Evolutionary conservation across 2,329 filamentous ascomycete genomes (phyloP).

Genomic region (Trichoderma polysporum): DNA sequence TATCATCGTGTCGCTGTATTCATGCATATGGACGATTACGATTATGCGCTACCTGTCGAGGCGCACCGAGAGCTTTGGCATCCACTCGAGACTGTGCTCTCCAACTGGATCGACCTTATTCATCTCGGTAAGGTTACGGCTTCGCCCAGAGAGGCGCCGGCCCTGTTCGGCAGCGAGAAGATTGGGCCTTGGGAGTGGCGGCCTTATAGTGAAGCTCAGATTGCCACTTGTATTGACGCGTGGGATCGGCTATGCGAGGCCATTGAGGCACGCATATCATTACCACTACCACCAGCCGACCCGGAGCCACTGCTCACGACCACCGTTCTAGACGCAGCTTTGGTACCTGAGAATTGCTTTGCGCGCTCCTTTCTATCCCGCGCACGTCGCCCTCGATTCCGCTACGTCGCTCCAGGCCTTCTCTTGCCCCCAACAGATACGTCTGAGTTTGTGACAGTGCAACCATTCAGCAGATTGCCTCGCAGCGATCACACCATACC

Average conservation of each 20-base stretch:
- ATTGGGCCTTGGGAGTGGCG: slow-evolving; percentile 30
- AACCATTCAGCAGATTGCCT: background rate
- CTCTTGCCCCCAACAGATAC: slow-evolving; percentile 7
- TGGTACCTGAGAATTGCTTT: slow-evolving; percentile 8
- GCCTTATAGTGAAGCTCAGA: slow-evolving; percentile 33
- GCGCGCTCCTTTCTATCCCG: slow-evolving; percentile 15
- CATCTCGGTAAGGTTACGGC: slow-evolving; percentile 29
- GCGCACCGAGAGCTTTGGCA: slow-evolving; percentile 27
- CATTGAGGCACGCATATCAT: background rate
- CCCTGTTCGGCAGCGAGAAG: slow-evolving; percentile 23
- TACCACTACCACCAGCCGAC: background rate
- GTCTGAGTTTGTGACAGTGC: background rate
- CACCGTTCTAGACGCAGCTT: background rate
- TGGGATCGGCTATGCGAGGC: slow-evolving; percentile 29
- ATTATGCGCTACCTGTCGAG: slow-evolving; percentile 26
- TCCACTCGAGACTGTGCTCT: slow-evolving; percentile 31
- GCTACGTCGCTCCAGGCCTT: slow-evolving; percentile 19
- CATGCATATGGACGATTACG: slow-evolving; percentile 27
- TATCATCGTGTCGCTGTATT: slow-evolving; percentile 27
- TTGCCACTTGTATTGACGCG: slow-evolving; percentile 26
- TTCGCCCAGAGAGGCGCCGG: slow-evolving; percentile 24
- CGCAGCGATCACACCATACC: background rate
- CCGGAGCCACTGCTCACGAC: background rate
- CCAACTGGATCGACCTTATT: slow-evolving; percentile 30
- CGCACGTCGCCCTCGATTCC: slow-evolving; percentile 19